Conservation (phyloP, 192 early-diverging fungal species). For the Dissophora ornata region DNA sequence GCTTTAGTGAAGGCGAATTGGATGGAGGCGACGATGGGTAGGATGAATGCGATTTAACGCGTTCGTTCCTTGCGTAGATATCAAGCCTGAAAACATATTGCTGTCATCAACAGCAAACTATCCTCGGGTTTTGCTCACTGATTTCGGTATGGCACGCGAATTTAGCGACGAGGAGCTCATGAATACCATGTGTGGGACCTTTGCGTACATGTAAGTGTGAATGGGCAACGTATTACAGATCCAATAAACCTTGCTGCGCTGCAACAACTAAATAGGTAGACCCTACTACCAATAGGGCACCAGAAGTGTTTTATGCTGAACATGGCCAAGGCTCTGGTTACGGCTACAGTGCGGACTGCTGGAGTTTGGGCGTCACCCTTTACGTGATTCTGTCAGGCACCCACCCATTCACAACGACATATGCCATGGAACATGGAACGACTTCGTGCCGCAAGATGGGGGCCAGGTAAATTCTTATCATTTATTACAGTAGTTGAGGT, state of each 20-base stretch:
- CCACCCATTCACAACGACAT: constrained; percentile 35
- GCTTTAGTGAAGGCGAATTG: too few relatives aligned
- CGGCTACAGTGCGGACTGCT: constrained; percentile 70
- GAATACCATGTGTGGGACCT: constrained; percentile 92
- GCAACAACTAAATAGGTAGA: too few relatives aligned
- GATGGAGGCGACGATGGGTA: background rate
- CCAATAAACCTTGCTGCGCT: too few relatives aligned
- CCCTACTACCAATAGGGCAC: constrained; percentile 25
- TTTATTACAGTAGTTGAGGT: too few relatives aligned
- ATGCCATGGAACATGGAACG: constrained; percentile 24
- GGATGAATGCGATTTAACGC: background rate
- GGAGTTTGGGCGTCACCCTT: constrained; percentile 84
- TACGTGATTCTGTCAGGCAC: constrained; percentile 76
- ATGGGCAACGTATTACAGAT: too few relatives aligned
- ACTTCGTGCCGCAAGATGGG: constrained; percentile 28
- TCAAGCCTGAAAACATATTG: constrained; percentile 82
- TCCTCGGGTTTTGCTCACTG: constrained; percentile 82
- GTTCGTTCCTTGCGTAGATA: constrained; percentile 32
- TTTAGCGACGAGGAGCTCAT: constrained; percentile 77
- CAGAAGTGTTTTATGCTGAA: constrained; percentile 39
- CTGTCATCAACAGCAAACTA: constrained; percentile 59
- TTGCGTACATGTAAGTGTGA: constrained; percentile 57
- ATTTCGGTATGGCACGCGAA: constrained; percentile 92
- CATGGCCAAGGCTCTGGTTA: constrained; percentile 57
- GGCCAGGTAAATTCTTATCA: constrained; percentile 2